Percentiles rank a stretch among this genome's conserved stretches.
phyloP scores from a whole-genome alignment of 495 filamentous ascomycete species.

The Cercophora scortea region DNA sequence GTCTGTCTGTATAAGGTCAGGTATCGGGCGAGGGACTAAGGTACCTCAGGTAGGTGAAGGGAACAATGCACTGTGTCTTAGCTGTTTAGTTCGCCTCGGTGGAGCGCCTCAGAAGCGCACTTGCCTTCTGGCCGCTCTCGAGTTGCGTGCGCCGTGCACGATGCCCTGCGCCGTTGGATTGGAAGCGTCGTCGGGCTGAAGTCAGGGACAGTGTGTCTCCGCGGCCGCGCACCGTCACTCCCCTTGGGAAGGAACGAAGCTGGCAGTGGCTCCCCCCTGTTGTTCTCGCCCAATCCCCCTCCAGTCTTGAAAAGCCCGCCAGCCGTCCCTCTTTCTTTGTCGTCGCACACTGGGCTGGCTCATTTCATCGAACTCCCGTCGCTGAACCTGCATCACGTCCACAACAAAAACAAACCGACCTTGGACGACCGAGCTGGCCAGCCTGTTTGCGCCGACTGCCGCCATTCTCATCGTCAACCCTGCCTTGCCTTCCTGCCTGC shows the following conservation, averaged over 20 bases:
- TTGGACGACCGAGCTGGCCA: not conserved
- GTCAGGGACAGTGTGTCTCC: slow-evolving; percentile 7
- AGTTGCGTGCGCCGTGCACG: not conserved
- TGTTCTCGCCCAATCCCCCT: slow-evolving; percentile 7
- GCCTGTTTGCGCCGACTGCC: not conserved
- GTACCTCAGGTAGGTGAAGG: no score
- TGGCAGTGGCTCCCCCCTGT: slow-evolving; percentile 10
- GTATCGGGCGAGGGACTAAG: no score
- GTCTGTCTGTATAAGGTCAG: no score
- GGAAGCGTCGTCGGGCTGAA: not conserved
- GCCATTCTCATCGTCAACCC: not conserved
- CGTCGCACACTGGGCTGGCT: slow-evolving; percentile 14
- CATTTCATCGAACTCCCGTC: slow-evolving; percentile 12
- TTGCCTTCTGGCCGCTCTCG: no score
- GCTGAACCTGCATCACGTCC: slow-evolving; percentile 1
- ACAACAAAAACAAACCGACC: not conserved
- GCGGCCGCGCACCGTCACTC: slow-evolving; percentile 7
- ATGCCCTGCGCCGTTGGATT: not conserved
- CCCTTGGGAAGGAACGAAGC: not conserved
- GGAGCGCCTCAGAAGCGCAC: no score
- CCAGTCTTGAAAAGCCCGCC: slow-evolving; percentile 14
- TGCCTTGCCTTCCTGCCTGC: not conserved
- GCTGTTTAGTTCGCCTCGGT: no score
- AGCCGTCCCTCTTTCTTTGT: slow-evolving; percentile 9
- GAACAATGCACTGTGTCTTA: no score